A percentile compares a stretch with the other conserved stretches of the same genome.
Conservation (phyloP, 1,284 basidiomycete species). For the Rhodotorula sp. region DNA sequence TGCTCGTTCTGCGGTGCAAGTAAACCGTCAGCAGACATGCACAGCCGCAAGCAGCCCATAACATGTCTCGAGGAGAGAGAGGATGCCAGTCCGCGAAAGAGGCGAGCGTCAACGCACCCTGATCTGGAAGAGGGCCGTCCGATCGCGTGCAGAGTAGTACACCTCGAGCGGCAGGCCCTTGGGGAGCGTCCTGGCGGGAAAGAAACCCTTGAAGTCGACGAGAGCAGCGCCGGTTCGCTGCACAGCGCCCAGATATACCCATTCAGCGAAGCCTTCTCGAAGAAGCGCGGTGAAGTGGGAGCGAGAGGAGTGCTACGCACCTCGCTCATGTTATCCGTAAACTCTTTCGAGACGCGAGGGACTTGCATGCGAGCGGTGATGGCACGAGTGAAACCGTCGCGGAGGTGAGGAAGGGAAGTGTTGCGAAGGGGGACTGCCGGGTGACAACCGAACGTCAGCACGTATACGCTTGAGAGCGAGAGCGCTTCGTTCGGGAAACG, state of each 20-base stretch:
- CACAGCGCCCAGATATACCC: background rate
- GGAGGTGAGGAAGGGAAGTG: conserved; percentile 75
- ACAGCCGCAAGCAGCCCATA: background rate
- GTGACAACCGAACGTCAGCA: background rate
- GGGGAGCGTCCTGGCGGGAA: conserved; percentile 20
- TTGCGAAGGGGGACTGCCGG: conserved; percentile 71
- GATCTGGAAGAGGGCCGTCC: conserved; percentile 18
- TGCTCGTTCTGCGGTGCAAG: conserved; percentile 9
- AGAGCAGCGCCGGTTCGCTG: conserved; percentile 25
- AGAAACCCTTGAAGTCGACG: conserved; percentile 33
- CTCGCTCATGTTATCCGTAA: conserved; percentile 18
- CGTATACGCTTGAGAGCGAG: background rate
- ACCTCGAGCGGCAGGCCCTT: conserved; percentile 27
- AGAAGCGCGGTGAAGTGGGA: too few relatives aligned
- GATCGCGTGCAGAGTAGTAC: conserved; percentile 19
- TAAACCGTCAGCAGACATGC: background rate
- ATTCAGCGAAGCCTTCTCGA: too few relatives aligned
- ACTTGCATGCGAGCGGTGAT: conserved; percentile 64
- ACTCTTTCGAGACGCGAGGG: conserved; percentile 43
- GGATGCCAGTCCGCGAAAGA: background rate
- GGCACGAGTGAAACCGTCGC: conserved; percentile 79
- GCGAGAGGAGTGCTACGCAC: background rate
- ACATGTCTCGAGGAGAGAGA: background rate
- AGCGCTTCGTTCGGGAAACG: background rate
- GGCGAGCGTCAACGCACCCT: conserved; percentile 3